A percentile compares a stretch with the other conserved stretches of the same genome.
phyloP scores from a whole-genome alignment of 1,284 basidiomycete genomes.

The Irpex sp. region DNA sequence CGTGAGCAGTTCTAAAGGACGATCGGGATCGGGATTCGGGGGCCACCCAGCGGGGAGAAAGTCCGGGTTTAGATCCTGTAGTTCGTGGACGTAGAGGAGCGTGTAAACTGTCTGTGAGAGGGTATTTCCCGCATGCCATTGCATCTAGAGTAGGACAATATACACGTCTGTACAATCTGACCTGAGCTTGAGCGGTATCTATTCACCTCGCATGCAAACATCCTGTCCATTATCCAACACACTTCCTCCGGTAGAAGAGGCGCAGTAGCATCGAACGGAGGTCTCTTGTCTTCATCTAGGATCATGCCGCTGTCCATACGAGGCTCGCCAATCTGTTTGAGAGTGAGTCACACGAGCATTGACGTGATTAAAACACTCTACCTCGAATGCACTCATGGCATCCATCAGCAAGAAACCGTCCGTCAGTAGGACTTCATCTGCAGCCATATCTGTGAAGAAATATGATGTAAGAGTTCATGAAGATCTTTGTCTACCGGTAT shows the following conservation, averaged over 20 bases:
- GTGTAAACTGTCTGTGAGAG: slow-evolving; percentile 87
- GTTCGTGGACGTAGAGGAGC: slow-evolving; percentile 72
- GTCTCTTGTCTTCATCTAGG: slow-evolving; percentile 36
- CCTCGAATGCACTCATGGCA: slow-evolving; percentile 88
- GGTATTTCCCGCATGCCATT: slow-evolving; percentile 83
- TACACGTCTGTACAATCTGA: slow-evolving; percentile 17
- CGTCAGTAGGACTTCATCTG: slow-evolving; percentile 65
- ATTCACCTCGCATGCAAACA: slow-evolving; percentile 78
- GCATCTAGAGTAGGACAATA: slow-evolving; percentile 51
- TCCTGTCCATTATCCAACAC: slow-evolving; percentile 84
- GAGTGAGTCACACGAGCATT: slow-evolving; percentile 8
- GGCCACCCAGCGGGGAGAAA: slow-evolving; percentile 33
- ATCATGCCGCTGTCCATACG: slow-evolving; percentile 84
- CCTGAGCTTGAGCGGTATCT: slow-evolving; percentile 13
- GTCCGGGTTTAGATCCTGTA: slow-evolving; percentile 61
- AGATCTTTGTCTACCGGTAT: background rate
- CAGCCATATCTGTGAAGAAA: slow-evolving; percentile 53
- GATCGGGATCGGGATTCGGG: slow-evolving; percentile 30
- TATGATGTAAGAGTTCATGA: background rate
- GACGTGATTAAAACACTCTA: slow-evolving; percentile 25
- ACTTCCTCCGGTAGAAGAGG: slow-evolving; percentile 72
- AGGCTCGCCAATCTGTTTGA: slow-evolving; percentile 78
- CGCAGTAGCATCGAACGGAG: slow-evolving; percentile 62
- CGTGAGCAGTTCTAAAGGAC: slow-evolving; percentile 59
- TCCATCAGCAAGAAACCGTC: slow-evolving; percentile 74